Conservation (phyloP, 2,329 filamentous ascomycete species). For the Stachybotrys echinatus region DNA sequence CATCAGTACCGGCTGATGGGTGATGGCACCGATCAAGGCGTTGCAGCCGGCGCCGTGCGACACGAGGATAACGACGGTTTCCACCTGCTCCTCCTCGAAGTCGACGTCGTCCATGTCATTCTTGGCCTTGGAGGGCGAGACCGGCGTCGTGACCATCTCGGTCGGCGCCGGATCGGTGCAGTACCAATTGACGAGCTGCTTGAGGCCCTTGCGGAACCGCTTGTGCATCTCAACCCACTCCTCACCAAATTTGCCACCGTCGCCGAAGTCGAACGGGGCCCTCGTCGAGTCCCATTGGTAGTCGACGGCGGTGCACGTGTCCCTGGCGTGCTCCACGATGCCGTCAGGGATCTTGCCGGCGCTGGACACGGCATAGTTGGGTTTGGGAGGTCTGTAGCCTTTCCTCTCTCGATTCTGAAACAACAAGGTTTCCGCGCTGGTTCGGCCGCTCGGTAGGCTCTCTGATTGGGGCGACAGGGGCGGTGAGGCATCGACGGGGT, state of each 20-base stretch:
- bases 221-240: constrained; percentile 97
- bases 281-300: constrained; percentile 95
- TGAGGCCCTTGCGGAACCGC: constrained; percentile 75
- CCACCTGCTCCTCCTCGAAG: constrained; percentile 55
- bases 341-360: constrained; percentile 80
- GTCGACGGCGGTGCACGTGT: constrained; percentile 82
- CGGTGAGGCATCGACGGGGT: constrained; percentile 11
- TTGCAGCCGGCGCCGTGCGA: constrained; percentile 97
- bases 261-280: constrained; percentile 72
- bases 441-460: neutral
- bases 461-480: neutral
- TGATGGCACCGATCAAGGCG: constrained; percentile 86
- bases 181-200: constrained; percentile 82
- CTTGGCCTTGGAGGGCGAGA: constrained; percentile 13
- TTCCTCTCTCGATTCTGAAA: constrained; percentile 17
- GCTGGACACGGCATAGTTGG: constrained; percentile 76
- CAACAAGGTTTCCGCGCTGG: constrained; percentile 2
- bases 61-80: constrained; percentile 79
- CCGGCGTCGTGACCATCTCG: constrained; percentile 40
- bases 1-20: constrained; percentile 83
- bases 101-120: constrained; percentile 27
- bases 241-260: constrained; percentile 82
- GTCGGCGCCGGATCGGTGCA: constrained; percentile 45
- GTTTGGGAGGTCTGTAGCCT: constrained; percentile 70
- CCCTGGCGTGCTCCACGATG: constrained; percentile 84